Evolutionary conservation across 331 rosid genomes (phyloP).

Genomic region (Pyracantha coccinea): DNA sequence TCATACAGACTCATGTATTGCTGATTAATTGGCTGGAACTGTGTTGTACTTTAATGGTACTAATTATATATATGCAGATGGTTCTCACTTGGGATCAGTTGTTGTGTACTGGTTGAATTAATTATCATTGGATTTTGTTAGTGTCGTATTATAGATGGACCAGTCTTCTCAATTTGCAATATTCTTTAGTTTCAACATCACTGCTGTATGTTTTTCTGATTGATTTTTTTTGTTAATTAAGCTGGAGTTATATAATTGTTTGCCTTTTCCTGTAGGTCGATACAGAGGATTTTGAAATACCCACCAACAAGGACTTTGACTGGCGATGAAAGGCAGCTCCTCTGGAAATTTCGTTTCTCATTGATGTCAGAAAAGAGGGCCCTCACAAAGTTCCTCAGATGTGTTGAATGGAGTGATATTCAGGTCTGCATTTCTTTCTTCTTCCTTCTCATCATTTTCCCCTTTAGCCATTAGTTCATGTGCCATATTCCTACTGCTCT

Average conservation of each 20-base stretch:
- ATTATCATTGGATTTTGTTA: background rate
- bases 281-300: constrained; percentile 82
- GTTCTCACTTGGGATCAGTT: background rate
- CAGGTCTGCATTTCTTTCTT: constrained; percentile 46
- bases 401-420: constrained; percentile 99
- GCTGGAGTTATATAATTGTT: background rate
- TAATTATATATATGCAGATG: background rate
- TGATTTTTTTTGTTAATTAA: background rate
- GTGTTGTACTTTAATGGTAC: background rate
- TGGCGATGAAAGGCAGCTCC: constrained; percentile 95
- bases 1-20: background rate
- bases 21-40: background rate
- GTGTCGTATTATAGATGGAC: background rate
- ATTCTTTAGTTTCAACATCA: background rate
- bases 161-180: background rate
- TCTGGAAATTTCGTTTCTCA: constrained; percentile 98
- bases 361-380: constrained; percentile 99
- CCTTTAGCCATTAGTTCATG: background rate
- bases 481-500: background rate
- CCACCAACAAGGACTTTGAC: constrained; percentile 96
- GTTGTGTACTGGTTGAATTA: background rate
- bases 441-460: background rate
- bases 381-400: constrained; percentile 90
- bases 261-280: constrained; percentile 47
- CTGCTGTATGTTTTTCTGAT: background rate